Conservation (phyloP, 306 rosid species). For the Potentilla sterilis region DNA sequence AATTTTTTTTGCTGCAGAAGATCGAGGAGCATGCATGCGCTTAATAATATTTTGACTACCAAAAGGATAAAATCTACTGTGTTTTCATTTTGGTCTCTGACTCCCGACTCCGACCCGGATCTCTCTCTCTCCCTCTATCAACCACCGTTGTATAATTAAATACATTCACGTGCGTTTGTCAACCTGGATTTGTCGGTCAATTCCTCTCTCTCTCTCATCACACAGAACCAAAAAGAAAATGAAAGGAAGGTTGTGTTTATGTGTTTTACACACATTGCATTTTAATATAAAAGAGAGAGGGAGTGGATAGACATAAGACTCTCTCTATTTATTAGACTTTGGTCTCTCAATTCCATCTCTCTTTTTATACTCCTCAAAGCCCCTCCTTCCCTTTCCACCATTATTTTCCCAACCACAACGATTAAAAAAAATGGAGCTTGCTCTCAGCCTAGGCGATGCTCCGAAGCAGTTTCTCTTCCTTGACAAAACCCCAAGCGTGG, state of each 20-base stretch:
- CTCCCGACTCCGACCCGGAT: constrained; percentile 4
- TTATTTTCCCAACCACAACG: not conserved
- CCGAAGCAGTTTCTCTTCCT: constrained; percentile 51
- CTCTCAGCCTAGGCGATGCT: constrained; percentile 72
- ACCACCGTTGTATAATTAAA: constrained; percentile 47
- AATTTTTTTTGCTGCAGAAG: not conserved
- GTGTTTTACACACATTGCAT: constrained; percentile 2
- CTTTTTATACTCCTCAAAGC: constrained; percentile 22
- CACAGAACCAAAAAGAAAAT: constrained; percentile 29
- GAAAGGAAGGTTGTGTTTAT: constrained; percentile 11
- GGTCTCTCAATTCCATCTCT: not conserved
- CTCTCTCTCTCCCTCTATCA: constrained; percentile 24
- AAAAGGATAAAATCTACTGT: not conserved
- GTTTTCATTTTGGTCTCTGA: not conserved
- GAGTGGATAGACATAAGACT: constrained; percentile 7
- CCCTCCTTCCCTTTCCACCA: constrained; percentile 10
- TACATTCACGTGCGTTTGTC: constrained; percentile 87
- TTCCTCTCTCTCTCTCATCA: constrained; percentile 27
- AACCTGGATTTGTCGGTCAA: constrained; percentile 89
- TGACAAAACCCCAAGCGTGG: constrained; percentile 34
- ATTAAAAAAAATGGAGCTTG: constrained; percentile 66
- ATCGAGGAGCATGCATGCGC: constrained; percentile 11
- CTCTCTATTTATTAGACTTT: not conserved
- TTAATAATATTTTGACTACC: constrained; percentile 7
- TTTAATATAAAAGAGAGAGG: not conserved